Percentiles rank a stretch among this genome's conserved stretches.
Evolutionary conservation across 2,329 filamentous ascomycete genomes (phyloP).

Genomic region (Fusarium algeriense): DNA sequence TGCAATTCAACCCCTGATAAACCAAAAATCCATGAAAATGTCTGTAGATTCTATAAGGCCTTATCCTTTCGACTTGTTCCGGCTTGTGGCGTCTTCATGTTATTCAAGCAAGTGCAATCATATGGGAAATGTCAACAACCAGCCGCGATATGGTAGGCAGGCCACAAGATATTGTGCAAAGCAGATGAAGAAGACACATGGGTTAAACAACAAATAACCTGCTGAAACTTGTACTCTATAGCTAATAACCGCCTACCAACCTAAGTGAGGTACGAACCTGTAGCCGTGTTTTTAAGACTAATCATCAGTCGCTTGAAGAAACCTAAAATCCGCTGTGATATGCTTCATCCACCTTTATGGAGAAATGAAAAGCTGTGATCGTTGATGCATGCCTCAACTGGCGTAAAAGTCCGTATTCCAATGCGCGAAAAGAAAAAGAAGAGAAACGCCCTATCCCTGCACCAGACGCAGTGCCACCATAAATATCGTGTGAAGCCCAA

Average conservation of each 20-base stretch:
- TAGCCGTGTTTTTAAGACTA: not conserved
- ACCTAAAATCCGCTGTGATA: not conserved
- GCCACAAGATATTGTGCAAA: not conserved
- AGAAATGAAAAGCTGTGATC: not conserved
- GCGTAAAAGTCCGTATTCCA: not conserved
- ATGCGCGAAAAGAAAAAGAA: conserved; percentile 7
- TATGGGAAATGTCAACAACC: no score
- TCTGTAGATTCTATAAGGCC: no score
- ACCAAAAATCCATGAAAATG: not conserved
- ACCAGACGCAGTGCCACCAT: not conserved
- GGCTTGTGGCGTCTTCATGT: not conserved
- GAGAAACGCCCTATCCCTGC: conserved; percentile 18
- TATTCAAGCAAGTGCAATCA: no score
- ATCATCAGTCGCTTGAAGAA: not conserved
- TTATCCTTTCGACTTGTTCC: no score
- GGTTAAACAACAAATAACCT: conserved; percentile 1
- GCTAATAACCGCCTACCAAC: not conserved
- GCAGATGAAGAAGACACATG: not conserved
- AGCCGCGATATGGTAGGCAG: not conserved
- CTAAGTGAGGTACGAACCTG: not conserved
- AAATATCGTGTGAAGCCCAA: conserved; percentile 10
- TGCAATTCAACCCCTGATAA: not conserved
- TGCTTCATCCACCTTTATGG: conserved; percentile 3
- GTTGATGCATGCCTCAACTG: not conserved
- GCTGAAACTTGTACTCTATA: conserved; percentile 24